Base-by-base conservation (phyloP, 345 rosid genomes). In the Moricandia moricandioides region DNA sequence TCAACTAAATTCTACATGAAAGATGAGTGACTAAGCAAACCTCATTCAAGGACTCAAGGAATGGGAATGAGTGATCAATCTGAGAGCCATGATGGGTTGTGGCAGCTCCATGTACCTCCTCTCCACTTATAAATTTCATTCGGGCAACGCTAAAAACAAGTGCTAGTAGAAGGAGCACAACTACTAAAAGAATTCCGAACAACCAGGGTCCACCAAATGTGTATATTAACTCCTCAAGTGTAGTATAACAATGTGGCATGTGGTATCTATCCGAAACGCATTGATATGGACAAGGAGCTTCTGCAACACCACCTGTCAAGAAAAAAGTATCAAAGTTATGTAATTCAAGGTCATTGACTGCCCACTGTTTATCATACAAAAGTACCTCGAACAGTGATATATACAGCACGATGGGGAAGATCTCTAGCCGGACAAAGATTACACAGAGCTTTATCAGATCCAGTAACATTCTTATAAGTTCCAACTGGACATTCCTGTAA, bases 171-270 rank as follows among this genome's bases (percentile, higher is more conserved):
- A 91, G 77, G 62, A 93, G 97, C 63, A 91, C 84, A 78, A 86
- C 84, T 72, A 93, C 75, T 30, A 93, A 85, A 70, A 88, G 85
- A 67, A 93, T 72, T 52, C 96, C 88, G 73, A 93, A 93, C 61
- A 81, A 66, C 98, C 97, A 93, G 14, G 98, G 98, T 30, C 98
- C 97, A 65, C 98, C 98, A 86, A 93, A 93, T 68, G 98, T 89
- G 85, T 93, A 87, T 37, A 93, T 85, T 71, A 93, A 75, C 84
- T 93, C 98, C 78, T 93, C 98, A 65, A 93, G 87, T 39, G 93
- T 82, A 7, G 98, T 93, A 70, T 89, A 89, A 83, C 98, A 93
- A 77, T 88, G 83, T 63, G 98, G 98, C 96, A 91, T 85, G 82
- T 83, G 98, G 75, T 85, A 93, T 88, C 96, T 86, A 43, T 91